Evolutionary conservation across 768 basidiomycete species (phyloP).

Genomic region (Russula olivacea): DNA sequence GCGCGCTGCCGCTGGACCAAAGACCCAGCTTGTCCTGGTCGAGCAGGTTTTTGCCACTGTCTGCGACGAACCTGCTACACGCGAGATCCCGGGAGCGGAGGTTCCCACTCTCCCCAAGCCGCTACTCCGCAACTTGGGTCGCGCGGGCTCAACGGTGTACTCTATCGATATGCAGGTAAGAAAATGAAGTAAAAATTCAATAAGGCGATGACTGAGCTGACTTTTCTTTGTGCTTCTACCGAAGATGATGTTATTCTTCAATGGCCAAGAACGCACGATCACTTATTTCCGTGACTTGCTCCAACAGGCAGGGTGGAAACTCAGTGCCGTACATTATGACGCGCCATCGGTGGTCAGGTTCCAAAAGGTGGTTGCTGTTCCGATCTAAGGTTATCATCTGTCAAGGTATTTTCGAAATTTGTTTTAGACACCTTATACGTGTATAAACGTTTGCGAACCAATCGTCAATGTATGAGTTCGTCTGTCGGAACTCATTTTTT

Average conservation of each 20-base stretch:
- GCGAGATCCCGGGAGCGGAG: constrained; percentile 21
- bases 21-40: constrained; percentile 29
- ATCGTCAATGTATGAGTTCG: too few relatives aligned
- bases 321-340: background rate
- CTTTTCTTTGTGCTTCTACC: background rate
- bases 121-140: constrained; percentile 27
- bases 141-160: constrained; percentile 21
- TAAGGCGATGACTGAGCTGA: background rate
- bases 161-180: constrained; percentile 24
- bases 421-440: too few relatives aligned
- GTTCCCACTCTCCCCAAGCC: constrained; percentile 24
- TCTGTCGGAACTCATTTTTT: too few relatives aligned
- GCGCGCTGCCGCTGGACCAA: constrained; percentile 18
- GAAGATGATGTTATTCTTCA: constrained; percentile 3
- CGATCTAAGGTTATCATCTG: background rate
- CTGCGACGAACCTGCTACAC: constrained; percentile 23
- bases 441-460: too few relatives aligned
- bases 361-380: constrained; percentile 3
- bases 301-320: background rate
- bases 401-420: too few relatives aligned
- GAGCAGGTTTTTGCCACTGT: constrained; percentile 27
- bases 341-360: background rate
- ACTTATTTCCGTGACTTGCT: constrained; percentile 7
- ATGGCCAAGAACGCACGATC: constrained; percentile 11
- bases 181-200: background rate